A percentile compares a stretch with the other conserved stretches of the same genome.
These are phyloP conservation scores for Dioscorea dumetorum DNA, from an alignment of 106 monocot genomes.

Conservation along the genomic window DNA sequence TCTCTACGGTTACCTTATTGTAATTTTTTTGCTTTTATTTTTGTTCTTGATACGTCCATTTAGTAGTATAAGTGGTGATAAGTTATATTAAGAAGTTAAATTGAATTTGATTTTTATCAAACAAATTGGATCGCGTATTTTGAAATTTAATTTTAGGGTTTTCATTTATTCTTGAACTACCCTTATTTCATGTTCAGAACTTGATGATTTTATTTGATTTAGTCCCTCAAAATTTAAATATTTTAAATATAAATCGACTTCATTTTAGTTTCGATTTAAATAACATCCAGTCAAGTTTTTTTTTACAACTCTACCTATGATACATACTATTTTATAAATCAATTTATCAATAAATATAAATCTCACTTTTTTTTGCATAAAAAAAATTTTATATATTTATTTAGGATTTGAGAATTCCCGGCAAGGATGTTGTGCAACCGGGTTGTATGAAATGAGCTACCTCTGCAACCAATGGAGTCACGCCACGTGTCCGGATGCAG, in stretches of 20 bases:
- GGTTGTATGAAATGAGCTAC: slow-evolving; percentile 47
- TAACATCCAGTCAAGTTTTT: no score
- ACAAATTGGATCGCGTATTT: no score
- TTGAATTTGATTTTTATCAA: no score
- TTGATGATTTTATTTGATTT: neutral
- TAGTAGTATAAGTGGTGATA: no score
- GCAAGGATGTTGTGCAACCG: slow-evolving; percentile 53
- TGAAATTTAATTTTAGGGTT: neutral
- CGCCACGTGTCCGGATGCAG: slow-evolving; percentile 38
- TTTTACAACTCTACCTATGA: neutral
- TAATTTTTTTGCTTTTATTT: no score
- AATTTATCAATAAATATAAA: neutral
- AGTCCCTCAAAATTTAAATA: fast-evolving
- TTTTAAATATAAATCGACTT: neutral
- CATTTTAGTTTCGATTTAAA: no score
- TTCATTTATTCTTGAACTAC: no score
- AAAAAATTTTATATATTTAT: neutral
- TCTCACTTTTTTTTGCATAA: no score
- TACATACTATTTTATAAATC: neutral
- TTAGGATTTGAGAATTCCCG: slow-evolving; percentile 47
- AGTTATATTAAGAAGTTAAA: no score
- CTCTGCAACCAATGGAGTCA: slow-evolving; percentile 27
- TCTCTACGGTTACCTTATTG: no score
- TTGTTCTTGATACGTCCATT: no score
- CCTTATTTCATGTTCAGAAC: no score